A percentile compares a stretch with the other conserved stretches of the same genome.
These are phyloP conservation scores for Coniella vitis DNA, from an alignment of 2,329 filamentous ascomycete genomes.

Conservation along the genomic window DNA sequence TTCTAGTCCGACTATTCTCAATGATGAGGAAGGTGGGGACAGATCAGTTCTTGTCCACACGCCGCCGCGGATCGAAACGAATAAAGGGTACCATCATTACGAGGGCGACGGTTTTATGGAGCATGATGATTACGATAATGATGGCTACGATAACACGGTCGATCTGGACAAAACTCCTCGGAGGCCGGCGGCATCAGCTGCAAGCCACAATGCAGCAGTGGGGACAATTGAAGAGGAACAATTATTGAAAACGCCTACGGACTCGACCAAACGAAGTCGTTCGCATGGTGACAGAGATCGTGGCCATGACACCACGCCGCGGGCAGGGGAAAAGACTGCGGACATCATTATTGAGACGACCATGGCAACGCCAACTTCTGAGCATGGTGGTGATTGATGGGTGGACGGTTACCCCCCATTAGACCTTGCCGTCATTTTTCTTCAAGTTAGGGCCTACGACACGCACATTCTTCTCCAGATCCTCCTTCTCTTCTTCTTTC, in stretches of 20 bases:
- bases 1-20: slow-evolving; percentile 5
- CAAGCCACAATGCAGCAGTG: too few species aligned
- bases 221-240: slow-evolving; percentile 3
- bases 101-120: slow-evolving; percentile 18
- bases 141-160: background rate
- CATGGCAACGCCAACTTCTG: background rate
- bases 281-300: background rate
- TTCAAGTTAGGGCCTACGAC: too few species aligned
- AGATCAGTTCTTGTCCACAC: slow-evolving; percentile 20
- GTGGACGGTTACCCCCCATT: too few species aligned
- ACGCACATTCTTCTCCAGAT: too few species aligned
- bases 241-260: background rate
- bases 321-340: slow-evolving; percentile 22
- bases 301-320: slow-evolving; percentile 36
- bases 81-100: slow-evolving; percentile 8
- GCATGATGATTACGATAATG: too few species aligned
- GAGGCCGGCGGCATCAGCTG: too few species aligned
- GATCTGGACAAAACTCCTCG: slow-evolving; percentile 34
- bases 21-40: slow-evolving; percentile 17
- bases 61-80: slow-evolving; percentile 24
- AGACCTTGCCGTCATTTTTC: too few species aligned
- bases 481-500: too few species aligned
- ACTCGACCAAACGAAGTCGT: too few species aligned
- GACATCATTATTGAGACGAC: slow-evolving; percentile 2
- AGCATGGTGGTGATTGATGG: background rate